Conservation (phyloP, 306 rosid genomes). For the Gastrolobium bilobum region DNA sequence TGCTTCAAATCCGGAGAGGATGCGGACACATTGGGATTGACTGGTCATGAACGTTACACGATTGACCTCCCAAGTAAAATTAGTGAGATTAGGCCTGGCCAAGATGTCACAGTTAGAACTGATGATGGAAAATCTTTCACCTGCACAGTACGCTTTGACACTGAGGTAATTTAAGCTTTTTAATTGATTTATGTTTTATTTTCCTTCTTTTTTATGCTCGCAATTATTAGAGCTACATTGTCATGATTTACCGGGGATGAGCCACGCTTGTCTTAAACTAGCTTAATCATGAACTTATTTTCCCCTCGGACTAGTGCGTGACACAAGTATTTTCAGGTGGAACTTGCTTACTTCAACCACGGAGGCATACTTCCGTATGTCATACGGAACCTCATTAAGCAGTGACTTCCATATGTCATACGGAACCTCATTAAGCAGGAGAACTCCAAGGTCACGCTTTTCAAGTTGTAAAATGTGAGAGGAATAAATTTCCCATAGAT, state of each 20-base stretch:
- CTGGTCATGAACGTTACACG: constrained; percentile 89
- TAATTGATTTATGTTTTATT: background rate
- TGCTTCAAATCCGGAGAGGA: constrained; percentile 93
- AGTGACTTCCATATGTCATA: constrained; percentile 87
- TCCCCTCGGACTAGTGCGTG: background rate
- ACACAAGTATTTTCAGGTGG: constrained; percentile 69
- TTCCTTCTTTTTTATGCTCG: background rate
- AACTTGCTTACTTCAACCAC: constrained; percentile 81
- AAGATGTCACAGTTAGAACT: constrained; percentile 84
- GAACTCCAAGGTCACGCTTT: constrained; percentile 11
- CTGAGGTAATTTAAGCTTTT: constrained; percentile 71
- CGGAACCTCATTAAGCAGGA: constrained; percentile 72
- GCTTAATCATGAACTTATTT: constrained; percentile 3
- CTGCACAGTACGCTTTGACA: constrained; percentile 84
- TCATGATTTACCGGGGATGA: background rate
- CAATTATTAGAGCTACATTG: background rate
- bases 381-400: constrained; percentile 71
- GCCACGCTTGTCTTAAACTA: background rate
- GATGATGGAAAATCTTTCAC: constrained; percentile 86
- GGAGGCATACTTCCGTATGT: constrained; percentile 96
- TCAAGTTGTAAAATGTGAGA: constrained; percentile 45
- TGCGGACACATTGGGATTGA: constrained; percentile 84
- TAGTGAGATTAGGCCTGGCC: constrained; percentile 87
- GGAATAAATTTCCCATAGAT: constrained; percentile 47
- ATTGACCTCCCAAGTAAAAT: constrained; percentile 82